These are phyloP conservation scores for Hagleromyces aurorensis DNA, from an alignment of 805 yeast species.

Conservation along the genomic window DNA sequence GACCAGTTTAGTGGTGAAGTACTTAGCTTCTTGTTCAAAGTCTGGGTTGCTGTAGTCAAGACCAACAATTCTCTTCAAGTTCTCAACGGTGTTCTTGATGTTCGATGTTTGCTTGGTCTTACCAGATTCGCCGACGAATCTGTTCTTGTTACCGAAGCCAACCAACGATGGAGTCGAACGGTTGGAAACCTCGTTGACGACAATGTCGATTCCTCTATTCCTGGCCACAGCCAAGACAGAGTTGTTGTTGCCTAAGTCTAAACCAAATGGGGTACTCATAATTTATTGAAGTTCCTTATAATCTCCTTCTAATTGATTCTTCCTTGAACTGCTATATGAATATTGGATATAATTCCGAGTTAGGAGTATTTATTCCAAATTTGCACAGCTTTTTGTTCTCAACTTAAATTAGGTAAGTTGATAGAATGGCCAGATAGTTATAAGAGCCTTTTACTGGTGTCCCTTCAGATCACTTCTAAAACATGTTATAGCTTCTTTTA, in stretches of 20 bases:
- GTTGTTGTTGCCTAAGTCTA: constrained; percentile 93
- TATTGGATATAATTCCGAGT: constrained; percentile 1
- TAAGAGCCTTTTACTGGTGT: too few species aligned
- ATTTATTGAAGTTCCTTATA: constrained; percentile 10
- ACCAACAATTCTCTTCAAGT: constrained; percentile 89
- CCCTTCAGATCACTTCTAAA: too few species aligned
- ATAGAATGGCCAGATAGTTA: too few species aligned
- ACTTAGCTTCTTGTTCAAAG: constrained; percentile 64
- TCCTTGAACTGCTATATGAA: background rate
- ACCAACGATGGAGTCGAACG: constrained; percentile 89
- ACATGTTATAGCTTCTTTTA: too few species aligned
- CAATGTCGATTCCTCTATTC: constrained; percentile 96
- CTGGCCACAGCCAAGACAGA: constrained; percentile 94
- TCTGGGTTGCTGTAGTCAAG: constrained; percentile 60
- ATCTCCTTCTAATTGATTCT: background rate
- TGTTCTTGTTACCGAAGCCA: constrained; percentile 83
- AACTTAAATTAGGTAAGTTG: too few species aligned
- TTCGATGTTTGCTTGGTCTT: constrained; percentile 95
- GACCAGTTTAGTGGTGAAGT: constrained; percentile 62
- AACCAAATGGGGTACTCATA: constrained; percentile 94
- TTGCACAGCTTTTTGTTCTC: constrained; percentile 19
- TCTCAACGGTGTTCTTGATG: constrained; percentile 92
- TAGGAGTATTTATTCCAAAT: constrained; percentile 6
- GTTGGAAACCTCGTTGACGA: constrained; percentile 97
- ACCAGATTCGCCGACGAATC: constrained; percentile 92